Conservation (phyloP, 345 rosid species). For the Euphorbia pulcherrima region DNA sequence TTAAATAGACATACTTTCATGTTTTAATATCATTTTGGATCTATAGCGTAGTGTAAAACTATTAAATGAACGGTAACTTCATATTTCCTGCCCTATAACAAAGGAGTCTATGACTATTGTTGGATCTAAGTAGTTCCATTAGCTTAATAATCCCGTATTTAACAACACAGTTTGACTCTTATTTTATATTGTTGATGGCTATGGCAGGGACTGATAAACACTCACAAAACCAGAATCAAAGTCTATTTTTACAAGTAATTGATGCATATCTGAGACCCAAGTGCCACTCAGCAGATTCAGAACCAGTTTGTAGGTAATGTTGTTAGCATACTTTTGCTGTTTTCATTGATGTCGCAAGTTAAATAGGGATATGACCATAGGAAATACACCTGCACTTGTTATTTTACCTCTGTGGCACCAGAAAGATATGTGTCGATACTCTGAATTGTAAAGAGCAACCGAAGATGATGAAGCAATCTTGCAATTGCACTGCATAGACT, state of each 20-base stretch:
- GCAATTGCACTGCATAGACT: not conserved
- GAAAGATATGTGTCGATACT: not conserved
- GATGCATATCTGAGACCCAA: slow-evolving; percentile 80
- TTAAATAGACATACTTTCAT: not conserved
- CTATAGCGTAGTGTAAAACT: not conserved
- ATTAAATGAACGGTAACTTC: not conserved
- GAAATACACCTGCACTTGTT: not conserved
- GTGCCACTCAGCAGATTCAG: slow-evolving; percentile 75
- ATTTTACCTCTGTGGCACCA: not conserved
- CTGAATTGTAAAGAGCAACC: not conserved
- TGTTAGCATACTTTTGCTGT: slow-evolving; percentile 1
- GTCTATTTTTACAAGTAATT: slow-evolving; percentile 55
- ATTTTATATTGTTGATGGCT: slow-evolving; percentile 14
- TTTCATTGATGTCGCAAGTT: slow-evolving; percentile 11
- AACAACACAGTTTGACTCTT: slow-evolving; percentile 4
- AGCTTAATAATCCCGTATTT: not conserved
- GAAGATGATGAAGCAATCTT: not conserved
- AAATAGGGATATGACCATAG: not conserved
- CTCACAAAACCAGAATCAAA: slow-evolving; percentile 34
- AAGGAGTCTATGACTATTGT: not conserved
- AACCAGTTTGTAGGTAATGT: slow-evolving; percentile 51
- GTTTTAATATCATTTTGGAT: not conserved
- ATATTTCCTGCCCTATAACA: not conserved
- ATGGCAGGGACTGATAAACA: slow-evolving; percentile 35
- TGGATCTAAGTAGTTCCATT: slow-evolving; percentile 1